These are phyloP conservation scores for Saitozyma sp. DNA, from an alignment of 768 basidiomycete species.

Conservation along the genomic window DNA sequence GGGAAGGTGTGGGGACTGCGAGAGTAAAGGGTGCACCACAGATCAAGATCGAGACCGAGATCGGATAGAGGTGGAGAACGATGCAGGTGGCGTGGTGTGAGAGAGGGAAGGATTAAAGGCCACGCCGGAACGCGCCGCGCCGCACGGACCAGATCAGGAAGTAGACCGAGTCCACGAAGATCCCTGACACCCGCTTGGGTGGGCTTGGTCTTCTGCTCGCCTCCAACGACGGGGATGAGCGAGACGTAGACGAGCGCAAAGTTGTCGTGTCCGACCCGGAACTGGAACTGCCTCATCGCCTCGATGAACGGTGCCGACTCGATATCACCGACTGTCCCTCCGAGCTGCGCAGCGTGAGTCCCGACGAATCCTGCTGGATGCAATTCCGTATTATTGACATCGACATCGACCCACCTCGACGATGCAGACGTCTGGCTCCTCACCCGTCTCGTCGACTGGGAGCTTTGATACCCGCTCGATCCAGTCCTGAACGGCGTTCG, in stretches of 20 bases:
- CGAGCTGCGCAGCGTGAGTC: slow-evolving; percentile 63
- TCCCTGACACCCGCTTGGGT: slow-evolving; percentile 97
- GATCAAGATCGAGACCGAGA: no score
- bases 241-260: slow-evolving; percentile 96
- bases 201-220: slow-evolving; percentile 98
- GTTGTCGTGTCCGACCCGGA: slow-evolving; percentile 93
- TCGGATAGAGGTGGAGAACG: no score
- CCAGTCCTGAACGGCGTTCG: slow-evolving; percentile 98
- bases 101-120: not conserved
- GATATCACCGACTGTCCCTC: slow-evolving; percentile 97
- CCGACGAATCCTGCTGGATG: not conserved
- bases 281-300: slow-evolving; percentile 99
- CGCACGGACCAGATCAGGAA: slow-evolving; percentile 79
- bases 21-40: no score
- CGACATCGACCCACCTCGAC: slow-evolving; percentile 68
- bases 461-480: slow-evolving; percentile 91
- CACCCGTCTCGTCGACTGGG: slow-evolving; percentile 89
- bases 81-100: no score
- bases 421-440: slow-evolving; percentile 94
- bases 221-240: slow-evolving; percentile 97
- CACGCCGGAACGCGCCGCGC: not conserved
- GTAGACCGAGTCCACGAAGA: slow-evolving; percentile 82
- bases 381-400: not conserved
- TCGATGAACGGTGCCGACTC: slow-evolving; percentile 98
- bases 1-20: not conserved